Evolutionary conservation across 1,284 basidiomycete species (phyloP), one percentile per base, ranked within the genome.

Genomic region (Peniophora sp.): DNA sequence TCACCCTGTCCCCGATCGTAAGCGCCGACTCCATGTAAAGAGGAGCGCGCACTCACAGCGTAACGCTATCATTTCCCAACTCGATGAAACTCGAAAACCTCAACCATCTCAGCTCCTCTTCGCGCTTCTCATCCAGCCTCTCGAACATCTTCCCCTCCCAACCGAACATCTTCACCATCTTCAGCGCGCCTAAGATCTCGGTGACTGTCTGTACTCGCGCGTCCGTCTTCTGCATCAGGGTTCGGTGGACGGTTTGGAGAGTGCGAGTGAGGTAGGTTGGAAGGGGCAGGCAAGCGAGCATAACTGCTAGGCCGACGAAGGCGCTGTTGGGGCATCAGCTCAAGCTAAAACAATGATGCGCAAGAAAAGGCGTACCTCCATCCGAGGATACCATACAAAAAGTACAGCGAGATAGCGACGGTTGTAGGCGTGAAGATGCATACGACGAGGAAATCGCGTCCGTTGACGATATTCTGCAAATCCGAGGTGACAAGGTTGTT

Each of bases 101-200:
- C 22, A 79, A 58, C 58, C 66, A 74, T 0, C 56, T 55, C 14
- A 89, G 63, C 64, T 89, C 85, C 2, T 71, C 70, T 50, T 83
- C 77, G 24, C 78, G 66, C 68, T 75, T 77, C 49, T 66, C 68
- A 2, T 68, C 63, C 16, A 80, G 59, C 41, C 72, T 65, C 11
- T 65, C 62, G 45, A 70, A 68, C 52, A 77, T 71, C 53, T 70
- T 68, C 10, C 65, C 65, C 55, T 81, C 78, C 78, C 79, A 80
- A 1, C 72, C 80, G 56, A 83, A 83, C 58, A 82, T 69, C 65
- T 82, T 81, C 64, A 78, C 65, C 69, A 80, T 79, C 39, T 77
- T 67, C n/a, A 73, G 58, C 39, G 72, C 65, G 48, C 62, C 68
- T 67, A 72, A 65, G 32, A 62, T 69, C 59, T 80, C 78, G 0